A percentile compares a stretch with the other conserved stretches of the same genome.
Conservation (phyloP, 192 early-diverging fungal species). For the Linnemannia schmuckeri region DNA sequence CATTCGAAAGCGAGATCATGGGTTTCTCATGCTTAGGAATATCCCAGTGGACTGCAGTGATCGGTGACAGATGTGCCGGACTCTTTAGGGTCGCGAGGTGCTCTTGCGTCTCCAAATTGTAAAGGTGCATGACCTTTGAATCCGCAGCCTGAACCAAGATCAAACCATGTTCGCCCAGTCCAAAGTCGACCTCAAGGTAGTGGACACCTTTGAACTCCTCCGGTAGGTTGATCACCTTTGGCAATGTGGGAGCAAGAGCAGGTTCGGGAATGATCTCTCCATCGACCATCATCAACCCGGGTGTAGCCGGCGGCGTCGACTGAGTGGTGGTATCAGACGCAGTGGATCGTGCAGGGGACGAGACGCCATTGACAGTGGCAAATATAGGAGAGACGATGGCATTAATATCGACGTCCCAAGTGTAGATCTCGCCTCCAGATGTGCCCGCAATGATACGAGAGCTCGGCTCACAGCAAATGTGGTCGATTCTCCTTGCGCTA, state of each 20-base stretch:
- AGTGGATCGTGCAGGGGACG: slow-evolving; percentile 9
- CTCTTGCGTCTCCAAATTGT: slow-evolving; percentile 31
- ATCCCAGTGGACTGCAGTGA: slow-evolving; percentile 49
- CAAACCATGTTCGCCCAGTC: slow-evolving; percentile 10
- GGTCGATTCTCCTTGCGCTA: slow-evolving; percentile 12
- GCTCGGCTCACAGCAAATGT: slow-evolving; percentile 46
- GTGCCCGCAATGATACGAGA: slow-evolving; percentile 40
- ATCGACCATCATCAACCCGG: neutral
- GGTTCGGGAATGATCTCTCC: neutral
- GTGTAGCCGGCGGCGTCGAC: neutral
- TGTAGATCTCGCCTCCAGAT: slow-evolving; percentile 37
- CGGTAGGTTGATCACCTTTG: slow-evolving; percentile 19
- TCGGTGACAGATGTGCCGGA: slow-evolving; percentile 40
- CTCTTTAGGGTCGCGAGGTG: slow-evolving; percentile 38
- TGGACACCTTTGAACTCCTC: slow-evolving; percentile 36
- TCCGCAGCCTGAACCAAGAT: slow-evolving; percentile 27
- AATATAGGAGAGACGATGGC: slow-evolving; percentile 20
- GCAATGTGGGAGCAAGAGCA: neutral
- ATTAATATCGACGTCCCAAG: slow-evolving; percentile 35
- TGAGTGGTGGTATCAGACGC: neutral
- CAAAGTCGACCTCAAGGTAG: slow-evolving; percentile 46
- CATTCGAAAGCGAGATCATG: slow-evolving; percentile 32
- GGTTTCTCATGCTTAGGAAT: slow-evolving; percentile 43
- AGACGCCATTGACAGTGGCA: slow-evolving; percentile 11
- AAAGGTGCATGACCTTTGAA: slow-evolving; percentile 34